phyloP scores from a whole-genome alignment of 73 alveolate species.

The Blepharisma japonicum region DNA sequence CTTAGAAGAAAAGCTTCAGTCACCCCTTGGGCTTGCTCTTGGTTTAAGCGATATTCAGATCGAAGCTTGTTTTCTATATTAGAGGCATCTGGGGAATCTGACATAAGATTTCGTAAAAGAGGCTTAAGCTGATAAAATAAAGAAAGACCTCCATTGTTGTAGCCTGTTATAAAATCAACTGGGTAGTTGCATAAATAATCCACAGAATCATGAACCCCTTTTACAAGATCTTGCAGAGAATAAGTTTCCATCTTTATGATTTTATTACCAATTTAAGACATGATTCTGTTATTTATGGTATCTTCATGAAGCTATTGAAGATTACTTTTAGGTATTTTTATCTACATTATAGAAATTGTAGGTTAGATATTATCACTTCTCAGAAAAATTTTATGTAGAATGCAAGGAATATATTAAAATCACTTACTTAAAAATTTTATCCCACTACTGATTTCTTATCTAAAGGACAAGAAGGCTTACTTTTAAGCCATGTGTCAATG shows the following conservation, averaged over 20 bases:
- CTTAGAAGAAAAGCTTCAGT: neutral
- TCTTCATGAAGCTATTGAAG: too few relatives aligned
- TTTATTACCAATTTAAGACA: neutral
- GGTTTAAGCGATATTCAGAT: neutral
- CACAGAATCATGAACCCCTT: conserved; percentile 11
- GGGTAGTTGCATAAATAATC: conserved; percentile 9
- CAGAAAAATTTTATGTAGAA: too few relatives aligned
- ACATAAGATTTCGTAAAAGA: neutral
- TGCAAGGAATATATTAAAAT: too few relatives aligned
- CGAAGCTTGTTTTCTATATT: neutral
- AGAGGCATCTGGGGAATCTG: neutral
- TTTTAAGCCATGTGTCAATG: conserved; percentile 70
- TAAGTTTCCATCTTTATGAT: neutral
- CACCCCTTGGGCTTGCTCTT: neutral
- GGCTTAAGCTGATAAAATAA: neutral
- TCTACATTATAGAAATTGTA: too few relatives aligned
- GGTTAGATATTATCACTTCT: too few relatives aligned
- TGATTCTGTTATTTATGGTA: too few relatives aligned
- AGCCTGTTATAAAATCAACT: conserved; percentile 8
- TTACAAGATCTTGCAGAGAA: neutral
- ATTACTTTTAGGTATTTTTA: too few relatives aligned
- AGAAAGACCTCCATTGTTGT: neutral
- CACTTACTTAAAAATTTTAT: too few relatives aligned
- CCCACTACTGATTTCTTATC: neutral
- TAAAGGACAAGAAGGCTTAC: conserved; percentile 80